These are phyloP conservation scores for Stephanocyclus meneghinianus DNA, from an alignment of 352 stramenopile genomes.

Conservation along the genomic window DNA sequence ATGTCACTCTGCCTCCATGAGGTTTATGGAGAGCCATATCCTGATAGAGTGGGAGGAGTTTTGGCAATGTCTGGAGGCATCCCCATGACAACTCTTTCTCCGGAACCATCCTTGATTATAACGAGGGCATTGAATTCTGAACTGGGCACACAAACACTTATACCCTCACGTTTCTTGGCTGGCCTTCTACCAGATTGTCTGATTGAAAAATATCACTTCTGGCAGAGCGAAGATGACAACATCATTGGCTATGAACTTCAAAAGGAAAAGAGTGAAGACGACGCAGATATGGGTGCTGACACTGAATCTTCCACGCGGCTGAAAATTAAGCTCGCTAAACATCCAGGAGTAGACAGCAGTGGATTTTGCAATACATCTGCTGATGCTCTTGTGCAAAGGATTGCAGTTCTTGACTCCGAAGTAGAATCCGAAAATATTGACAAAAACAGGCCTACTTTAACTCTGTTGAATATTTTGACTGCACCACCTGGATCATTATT, in stretches of 20 bases:
- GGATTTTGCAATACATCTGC: conserved; percentile 84
- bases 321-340: conserved; percentile 80
- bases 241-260: conserved; percentile 91
- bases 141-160: conserved; percentile 84
- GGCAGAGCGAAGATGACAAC: conserved; percentile 93
- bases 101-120: conserved; percentile 88
- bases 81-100: conserved; percentile 80
- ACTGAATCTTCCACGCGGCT: conserved; percentile 70
- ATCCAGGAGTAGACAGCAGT: conserved; percentile 72
- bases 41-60: conserved; percentile 80
- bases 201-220: conserved; percentile 95
- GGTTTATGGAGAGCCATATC: conserved; percentile 85
- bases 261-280: conserved; percentile 72
- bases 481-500: conserved; percentile 83
- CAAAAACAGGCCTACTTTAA: conserved; percentile 77
- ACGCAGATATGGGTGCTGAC: conserved; percentile 73
- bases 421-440: conserved; percentile 71
- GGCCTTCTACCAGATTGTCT: conserved; percentile 92
- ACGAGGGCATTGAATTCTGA: conserved; percentile 82
- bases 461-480: conserved; percentile 92
- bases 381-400: conserved; percentile 78
- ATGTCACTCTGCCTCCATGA: conserved; percentile 91
- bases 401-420: conserved; percentile 74
- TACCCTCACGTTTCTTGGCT: conserved; percentile 90
- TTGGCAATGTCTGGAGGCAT: conserved; percentile 82